Conservation (phyloP, 2,329 filamentous ascomycete species). For the Cadophora malorum region DNA sequence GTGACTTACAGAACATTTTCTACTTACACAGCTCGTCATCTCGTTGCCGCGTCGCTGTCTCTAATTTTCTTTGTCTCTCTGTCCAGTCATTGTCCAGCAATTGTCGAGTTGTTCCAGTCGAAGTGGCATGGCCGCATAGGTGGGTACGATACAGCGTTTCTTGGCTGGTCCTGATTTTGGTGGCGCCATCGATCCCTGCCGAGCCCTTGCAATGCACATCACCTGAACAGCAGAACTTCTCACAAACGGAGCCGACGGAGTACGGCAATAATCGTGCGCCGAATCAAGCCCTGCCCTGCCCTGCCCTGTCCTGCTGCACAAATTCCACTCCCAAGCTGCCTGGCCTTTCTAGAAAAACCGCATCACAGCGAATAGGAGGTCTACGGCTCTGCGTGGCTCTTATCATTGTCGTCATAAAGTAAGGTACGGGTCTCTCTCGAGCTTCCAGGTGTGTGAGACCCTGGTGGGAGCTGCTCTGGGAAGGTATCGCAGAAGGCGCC, state of each 20-base stretch:
- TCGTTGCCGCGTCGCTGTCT: neutral
- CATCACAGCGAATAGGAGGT: slow-evolving; percentile 19
- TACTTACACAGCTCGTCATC: neutral
- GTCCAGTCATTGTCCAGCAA: neutral
- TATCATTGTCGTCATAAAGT: slow-evolving; percentile 21
- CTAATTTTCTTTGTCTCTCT: too few relatives aligned
- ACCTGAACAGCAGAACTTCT: slow-evolving; percentile 38
- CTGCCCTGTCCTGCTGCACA: slow-evolving; percentile 18
- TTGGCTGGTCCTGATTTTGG: slow-evolving; percentile 15
- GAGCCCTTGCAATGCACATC: slow-evolving; percentile 28
- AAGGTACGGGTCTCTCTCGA: slow-evolving; percentile 13
- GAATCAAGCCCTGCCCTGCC: slow-evolving; percentile 18
- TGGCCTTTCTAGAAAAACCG: slow-evolving; percentile 7
- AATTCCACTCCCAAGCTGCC: slow-evolving; percentile 7
- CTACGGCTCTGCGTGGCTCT: slow-evolving; percentile 8
- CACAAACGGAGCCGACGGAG: slow-evolving; percentile 27
- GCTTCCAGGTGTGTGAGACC: slow-evolving; percentile 18
- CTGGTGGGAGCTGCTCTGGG: slow-evolving; percentile 6
- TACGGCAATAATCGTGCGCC: slow-evolving; percentile 29
- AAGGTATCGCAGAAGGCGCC: slow-evolving; percentile 7
- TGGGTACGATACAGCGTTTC: neutral
- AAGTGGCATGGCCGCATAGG: neutral
- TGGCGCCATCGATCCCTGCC: slow-evolving; percentile 15
- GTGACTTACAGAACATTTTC: neutral
- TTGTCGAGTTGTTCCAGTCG: slow-evolving; percentile 4